These are phyloP conservation scores for Gloeopeniophorella convolvens DNA, from an alignment of 768 basidiomycete species.

Conservation along the genomic window DNA sequence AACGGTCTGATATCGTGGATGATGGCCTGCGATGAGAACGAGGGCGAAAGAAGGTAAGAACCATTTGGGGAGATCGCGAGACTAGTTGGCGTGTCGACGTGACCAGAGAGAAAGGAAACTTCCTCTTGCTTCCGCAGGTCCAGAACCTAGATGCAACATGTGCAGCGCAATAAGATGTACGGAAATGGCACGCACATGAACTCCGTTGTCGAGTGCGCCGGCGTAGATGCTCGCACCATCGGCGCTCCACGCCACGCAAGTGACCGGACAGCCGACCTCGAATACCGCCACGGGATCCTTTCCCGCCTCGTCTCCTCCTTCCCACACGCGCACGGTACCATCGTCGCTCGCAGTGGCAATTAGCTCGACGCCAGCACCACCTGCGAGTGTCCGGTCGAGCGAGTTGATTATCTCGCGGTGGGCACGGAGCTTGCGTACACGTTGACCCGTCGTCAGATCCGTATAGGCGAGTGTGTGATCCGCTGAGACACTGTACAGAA, in stretches of 20 bases:
- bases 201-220: slow-evolving; percentile 93
- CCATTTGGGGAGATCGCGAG: slow-evolving; percentile 89
- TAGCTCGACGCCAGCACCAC: slow-evolving; percentile 79
- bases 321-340: slow-evolving; percentile 88
- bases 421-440: slow-evolving; percentile 74
- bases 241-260: slow-evolving; percentile 85
- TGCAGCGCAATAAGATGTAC: background rate
- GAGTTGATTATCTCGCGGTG: slow-evolving; percentile 90
- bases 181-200: slow-evolving; percentile 60
- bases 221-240: slow-evolving; percentile 87
- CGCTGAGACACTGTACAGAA: slow-evolving; percentile 80
- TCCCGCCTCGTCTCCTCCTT: slow-evolving; percentile 66
- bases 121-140: slow-evolving; percentile 83
- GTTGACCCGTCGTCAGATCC: slow-evolving; percentile 79
- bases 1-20: slow-evolving; percentile 95
- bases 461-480: slow-evolving; percentile 77
- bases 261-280: slow-evolving; percentile 85
- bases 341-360: slow-evolving; percentile 89
- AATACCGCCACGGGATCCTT: slow-evolving; percentile 77
- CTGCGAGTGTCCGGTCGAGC: slow-evolving; percentile 79
- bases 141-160: slow-evolving; percentile 51
- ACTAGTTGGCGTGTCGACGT: slow-evolving; percentile 90
- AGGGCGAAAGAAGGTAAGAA: slow-evolving; percentile 81
- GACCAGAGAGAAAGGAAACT: slow-evolving; percentile 75
- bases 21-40: slow-evolving; percentile 81